A percentile compares a stretch with the other conserved stretches of the same genome.
Evolutionary conservation across 2,329 filamentous ascomycete species (phyloP).

Genomic region (Aspergillus latus): DNA sequence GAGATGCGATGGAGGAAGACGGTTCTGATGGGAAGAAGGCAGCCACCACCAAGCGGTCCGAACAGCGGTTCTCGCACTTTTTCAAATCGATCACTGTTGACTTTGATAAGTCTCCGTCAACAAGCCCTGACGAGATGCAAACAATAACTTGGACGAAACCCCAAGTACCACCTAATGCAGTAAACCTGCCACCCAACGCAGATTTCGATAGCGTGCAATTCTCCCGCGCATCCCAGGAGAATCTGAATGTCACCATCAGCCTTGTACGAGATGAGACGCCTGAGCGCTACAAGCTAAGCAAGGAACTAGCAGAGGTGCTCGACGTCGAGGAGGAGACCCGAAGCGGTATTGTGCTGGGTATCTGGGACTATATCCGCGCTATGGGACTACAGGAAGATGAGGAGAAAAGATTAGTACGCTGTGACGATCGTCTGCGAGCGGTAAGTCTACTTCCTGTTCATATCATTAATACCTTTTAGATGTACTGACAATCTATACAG

Average conservation of each 20-base stretch:
- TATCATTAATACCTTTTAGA: neutral
- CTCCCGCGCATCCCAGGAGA: constrained; percentile 88
- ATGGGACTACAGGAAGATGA: constrained; percentile 90
- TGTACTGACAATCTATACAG: constrained; percentile 43
- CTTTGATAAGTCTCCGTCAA: constrained; percentile 47
- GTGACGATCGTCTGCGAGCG: constrained; percentile 76
- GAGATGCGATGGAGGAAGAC: constrained; percentile 63
- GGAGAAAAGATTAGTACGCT: constrained; percentile 88
- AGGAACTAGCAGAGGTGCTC: constrained; percentile 76
- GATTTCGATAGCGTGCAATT: constrained; percentile 93
- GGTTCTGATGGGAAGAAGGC: constrained; percentile 38
- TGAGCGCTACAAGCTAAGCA: constrained; percentile 78
- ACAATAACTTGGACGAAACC: constrained; percentile 85
- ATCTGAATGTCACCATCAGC: constrained; percentile 86
- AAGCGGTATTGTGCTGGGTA: constrained; percentile 80
- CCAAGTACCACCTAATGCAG: constrained; percentile 51
- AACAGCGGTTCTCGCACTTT: constrained; percentile 51
- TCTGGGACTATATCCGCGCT: constrained; percentile 92
- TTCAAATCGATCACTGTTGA: constrained; percentile 55
- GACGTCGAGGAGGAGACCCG: constrained; percentile 85
- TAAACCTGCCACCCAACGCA: constrained; percentile 57
- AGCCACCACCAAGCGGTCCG: constrained; percentile 26
- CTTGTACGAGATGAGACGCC: constrained; percentile 80
- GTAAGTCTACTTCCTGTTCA: constrained; percentile 51
- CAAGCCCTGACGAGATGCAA: constrained; percentile 44